phyloP scores from a whole-genome alignment of 257 asterid genomes.

The Fraxinus quadrangulata region DNA sequence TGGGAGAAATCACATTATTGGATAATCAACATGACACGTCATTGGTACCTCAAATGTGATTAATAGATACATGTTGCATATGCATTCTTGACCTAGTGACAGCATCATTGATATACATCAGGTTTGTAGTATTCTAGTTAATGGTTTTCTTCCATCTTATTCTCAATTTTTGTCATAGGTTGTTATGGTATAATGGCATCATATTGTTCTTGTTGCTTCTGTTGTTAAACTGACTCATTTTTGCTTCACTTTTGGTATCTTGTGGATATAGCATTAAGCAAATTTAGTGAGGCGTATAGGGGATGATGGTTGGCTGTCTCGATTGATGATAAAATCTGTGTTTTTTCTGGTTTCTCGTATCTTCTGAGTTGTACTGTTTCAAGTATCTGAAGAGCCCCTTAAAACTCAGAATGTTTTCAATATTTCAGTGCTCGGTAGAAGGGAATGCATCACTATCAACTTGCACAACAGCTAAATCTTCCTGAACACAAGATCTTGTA shows the following conservation, averaged over 20 bases:
- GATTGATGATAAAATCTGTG: background rate
- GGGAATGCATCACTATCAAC: slow-evolving; percentile 67
- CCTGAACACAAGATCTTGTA: slow-evolving; percentile 59
- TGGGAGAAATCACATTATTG: background rate
- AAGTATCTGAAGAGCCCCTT: slow-evolving; percentile 2
- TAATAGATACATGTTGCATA: background rate
- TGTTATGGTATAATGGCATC: background rate
- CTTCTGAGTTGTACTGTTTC: background rate
- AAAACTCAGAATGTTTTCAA: slow-evolving; percentile 16
- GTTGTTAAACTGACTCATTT: background rate
- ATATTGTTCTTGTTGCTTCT: background rate
- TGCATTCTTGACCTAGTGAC: background rate
- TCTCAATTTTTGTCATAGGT: background rate
- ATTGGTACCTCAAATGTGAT: background rate
- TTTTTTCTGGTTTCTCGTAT: background rate
- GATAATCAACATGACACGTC: background rate
- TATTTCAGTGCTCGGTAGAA: slow-evolving; percentile 53
- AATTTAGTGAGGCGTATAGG: background rate
- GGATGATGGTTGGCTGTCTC: background rate
- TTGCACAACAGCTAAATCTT: slow-evolving; percentile 50
- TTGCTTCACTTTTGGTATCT: background rate
- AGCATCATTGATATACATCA: background rate
- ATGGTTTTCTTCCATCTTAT: background rate
- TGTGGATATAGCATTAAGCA: background rate
- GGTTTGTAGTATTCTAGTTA: background rate